phyloP scores from a whole-genome alignment of 1,139 yeast species.

The Zygosaccharomyces sapae region DNA sequence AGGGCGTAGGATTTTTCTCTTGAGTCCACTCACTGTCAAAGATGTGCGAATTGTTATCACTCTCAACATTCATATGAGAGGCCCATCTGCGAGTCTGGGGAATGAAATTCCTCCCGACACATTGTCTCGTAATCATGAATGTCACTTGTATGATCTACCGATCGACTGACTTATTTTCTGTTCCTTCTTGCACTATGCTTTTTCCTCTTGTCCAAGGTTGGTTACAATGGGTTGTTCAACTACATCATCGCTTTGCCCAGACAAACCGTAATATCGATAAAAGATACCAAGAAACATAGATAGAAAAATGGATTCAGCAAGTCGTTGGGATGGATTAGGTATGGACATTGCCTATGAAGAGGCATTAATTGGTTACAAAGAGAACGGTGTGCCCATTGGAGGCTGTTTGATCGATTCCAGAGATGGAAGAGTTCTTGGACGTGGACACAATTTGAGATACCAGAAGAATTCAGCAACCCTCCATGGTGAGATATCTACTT shows the following conservation, averaged over 20 bases:
- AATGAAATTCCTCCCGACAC: background rate
- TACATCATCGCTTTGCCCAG: too few relatives aligned
- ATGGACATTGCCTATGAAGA: conserved; percentile 68
- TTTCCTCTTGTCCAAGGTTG: too few relatives aligned
- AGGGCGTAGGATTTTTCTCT: conserved; percentile 60
- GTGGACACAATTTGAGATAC: conserved; percentile 84
- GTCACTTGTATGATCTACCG: background rate
- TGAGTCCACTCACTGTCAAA: conserved; percentile 52
- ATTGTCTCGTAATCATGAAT: background rate
- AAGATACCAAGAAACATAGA: background rate
- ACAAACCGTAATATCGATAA: background rate
- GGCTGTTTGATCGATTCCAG: conserved; percentile 64
- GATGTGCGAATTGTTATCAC: conserved; percentile 7
- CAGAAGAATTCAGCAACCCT: conserved; percentile 76
- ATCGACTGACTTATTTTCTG: too few relatives aligned
- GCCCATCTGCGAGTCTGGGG: background rate
- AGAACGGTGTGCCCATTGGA: conserved; percentile 93
- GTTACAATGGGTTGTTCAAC: too few relatives aligned
- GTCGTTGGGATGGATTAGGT: conserved; percentile 51
- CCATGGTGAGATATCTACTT: conserved; percentile 86
- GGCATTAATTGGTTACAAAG: conserved; percentile 60
- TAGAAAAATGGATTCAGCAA: conserved; percentile 9
- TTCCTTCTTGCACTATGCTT: too few relatives aligned
- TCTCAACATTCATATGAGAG: conserved; percentile 1
- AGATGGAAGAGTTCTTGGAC: conserved; percentile 76